phyloP scores from a whole-genome alignment of 2,329 filamentous ascomycete species.

The Zalaria obscura region DNA sequence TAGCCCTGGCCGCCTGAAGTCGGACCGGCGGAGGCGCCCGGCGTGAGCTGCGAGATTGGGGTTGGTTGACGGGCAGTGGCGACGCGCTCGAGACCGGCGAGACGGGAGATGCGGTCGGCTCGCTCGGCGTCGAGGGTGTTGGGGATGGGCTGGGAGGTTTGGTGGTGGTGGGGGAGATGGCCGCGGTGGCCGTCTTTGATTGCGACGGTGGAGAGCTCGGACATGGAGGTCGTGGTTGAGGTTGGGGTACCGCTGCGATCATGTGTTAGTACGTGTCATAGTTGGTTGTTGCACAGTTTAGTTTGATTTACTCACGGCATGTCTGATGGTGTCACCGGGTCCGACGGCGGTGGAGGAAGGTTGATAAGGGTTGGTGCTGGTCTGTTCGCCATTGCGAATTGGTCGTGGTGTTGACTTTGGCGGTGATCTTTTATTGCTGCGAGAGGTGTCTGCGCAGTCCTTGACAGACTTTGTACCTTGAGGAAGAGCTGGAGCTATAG shows the following conservation, averaged over 20 bases:
- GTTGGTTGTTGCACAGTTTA: too few species aligned
- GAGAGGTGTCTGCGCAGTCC: too few species aligned
- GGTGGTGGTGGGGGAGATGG: constrained; percentile 48
- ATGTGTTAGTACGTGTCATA: constrained; percentile 7
- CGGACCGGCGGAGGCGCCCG: constrained; percentile 31
- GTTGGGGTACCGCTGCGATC: constrained; percentile 73
- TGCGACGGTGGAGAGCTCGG: constrained; percentile 78
- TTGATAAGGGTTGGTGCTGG: constrained; percentile 57
- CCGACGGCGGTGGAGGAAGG: constrained; percentile 67
- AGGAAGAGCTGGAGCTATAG: too few species aligned
- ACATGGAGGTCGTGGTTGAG: constrained; percentile 82
- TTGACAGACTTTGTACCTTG: too few species aligned
- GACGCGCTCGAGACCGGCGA: constrained; percentile 81
- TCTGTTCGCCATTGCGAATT: too few species aligned
- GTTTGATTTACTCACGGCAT: constrained; percentile 67
- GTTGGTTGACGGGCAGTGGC: constrained; percentile 50
- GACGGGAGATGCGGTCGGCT: constrained; percentile 85
- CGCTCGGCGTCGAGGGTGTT: constrained; percentile 76
- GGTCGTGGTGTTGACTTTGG: too few species aligned
- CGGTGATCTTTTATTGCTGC: too few species aligned
- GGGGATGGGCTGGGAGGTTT: constrained; percentile 32
- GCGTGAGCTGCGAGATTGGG: constrained; percentile 25
- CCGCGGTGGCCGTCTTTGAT: constrained; percentile 95
- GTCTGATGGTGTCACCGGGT: constrained; percentile 76
- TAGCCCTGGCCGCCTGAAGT: constrained; percentile 39